Percentiles rank a stretch among this genome's conserved stretches.
These are phyloP conservation scores for Sideroxylon spinosum DNA, from an alignment of 179 eudicot genomes.

Conservation along the genomic window DNA sequence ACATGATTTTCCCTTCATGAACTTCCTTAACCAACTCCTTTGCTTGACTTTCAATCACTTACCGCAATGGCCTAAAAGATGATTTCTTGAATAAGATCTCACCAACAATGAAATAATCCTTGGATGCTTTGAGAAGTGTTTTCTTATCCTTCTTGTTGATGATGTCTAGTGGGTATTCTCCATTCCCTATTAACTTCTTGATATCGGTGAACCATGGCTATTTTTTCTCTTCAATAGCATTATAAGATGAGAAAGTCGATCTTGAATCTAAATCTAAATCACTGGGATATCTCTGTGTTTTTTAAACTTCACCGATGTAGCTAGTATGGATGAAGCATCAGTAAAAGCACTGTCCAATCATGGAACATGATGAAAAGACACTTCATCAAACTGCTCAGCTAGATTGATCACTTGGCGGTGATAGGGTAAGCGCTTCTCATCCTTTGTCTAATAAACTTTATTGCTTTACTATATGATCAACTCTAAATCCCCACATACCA, in stretches of 20 bases:
- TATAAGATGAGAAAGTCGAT: too few species aligned
- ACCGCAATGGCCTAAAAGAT: background rate
- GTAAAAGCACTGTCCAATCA: background rate
- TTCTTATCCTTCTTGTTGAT: background rate
- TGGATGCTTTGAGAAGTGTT: background rate
- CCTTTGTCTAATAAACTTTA: too few species aligned
- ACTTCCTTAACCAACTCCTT: background rate
- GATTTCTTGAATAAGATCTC: background rate
- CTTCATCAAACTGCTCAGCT: background rate
- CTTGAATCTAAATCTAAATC: background rate
- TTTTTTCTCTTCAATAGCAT: background rate
- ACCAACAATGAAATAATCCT: background rate
- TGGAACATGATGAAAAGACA: background rate
- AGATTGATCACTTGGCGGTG: background rate
- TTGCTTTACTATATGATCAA: background rate
- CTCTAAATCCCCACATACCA: background rate
- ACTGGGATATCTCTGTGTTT: background rate
- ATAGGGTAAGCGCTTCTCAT: background rate
- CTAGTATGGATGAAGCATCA: background rate
- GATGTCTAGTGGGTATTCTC: background rate
- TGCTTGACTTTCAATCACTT: background rate
- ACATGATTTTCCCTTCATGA: background rate
- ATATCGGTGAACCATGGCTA: background rate
- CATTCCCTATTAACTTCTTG: background rate
- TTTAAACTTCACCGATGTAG: background rate